Base-by-base conservation (phyloP, 2,329 filamentous ascomycete species). In the Stenocarpella maydis region DNA sequence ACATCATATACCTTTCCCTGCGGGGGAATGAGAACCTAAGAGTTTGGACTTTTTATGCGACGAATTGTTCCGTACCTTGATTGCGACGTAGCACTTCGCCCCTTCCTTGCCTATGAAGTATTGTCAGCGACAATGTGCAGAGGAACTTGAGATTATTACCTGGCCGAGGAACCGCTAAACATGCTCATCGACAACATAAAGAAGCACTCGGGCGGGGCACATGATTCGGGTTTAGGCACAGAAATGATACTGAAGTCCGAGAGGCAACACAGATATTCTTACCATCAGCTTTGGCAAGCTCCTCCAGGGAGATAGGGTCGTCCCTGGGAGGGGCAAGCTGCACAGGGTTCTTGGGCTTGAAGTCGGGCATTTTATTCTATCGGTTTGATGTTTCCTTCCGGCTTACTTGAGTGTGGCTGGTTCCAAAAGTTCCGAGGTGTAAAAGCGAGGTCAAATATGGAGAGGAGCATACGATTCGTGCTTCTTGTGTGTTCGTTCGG, bases 1-100 rank as follows among this genome's bases (percentile, higher is more conserved):
- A 99, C 96, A 77, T 99, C 95, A 77, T 98, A 99, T 65, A 99
- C 91, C 71, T 92, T 93, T 75, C 96, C 95, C 91, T 97, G 70
- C 67, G 50, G n/a, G 65, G 21, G 37, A 31, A n/a, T 69, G 65
- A 72, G 73, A 19, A 71, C 52, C 67, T 89, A 76, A 90, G 19
- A 87, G 87, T 43, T 90, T 86, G 72, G 86, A 28, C 26, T 6
- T n/a, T 1, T 24, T 19, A 2, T 24, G 4, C 5, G 39, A 83
- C 6, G 84, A 89, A 37, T 24, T n/a, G 9, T 19, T 15, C 49
- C 74, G 49, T 81, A 88, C 89, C 84, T 92, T 92, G 80, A 92
- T 92, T 54, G 89, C 90, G 50, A 92, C 89, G 74, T 91, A 92
- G 77, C 86, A 88, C 74, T 88, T 88, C 8, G 83, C 86, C 24